Conservation (phyloP, 2,329 filamentous ascomycete genomes). For the Lecanoromycetidae sp. region DNA sequence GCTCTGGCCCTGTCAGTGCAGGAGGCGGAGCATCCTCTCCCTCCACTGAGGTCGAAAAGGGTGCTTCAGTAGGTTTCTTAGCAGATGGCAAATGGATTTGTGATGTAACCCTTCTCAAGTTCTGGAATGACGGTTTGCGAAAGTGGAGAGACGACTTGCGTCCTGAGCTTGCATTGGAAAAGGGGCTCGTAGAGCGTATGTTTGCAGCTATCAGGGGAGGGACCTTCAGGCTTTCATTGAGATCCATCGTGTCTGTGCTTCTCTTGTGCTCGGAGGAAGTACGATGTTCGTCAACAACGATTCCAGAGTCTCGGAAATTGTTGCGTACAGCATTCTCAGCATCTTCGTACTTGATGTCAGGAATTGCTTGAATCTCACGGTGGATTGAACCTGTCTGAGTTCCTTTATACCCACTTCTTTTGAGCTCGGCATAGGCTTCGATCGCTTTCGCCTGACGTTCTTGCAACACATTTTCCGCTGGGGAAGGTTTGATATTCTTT, state of each 20-base stretch:
- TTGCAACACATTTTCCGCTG: slow-evolving; percentile 29
- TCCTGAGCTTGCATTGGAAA: slow-evolving; percentile 7
- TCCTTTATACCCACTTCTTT: slow-evolving; percentile 38
- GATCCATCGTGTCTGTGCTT: background rate
- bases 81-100: slow-evolving; percentile 15
- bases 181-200: slow-evolving; percentile 10
- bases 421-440: slow-evolving; percentile 42
- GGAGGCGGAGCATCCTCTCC: background rate
- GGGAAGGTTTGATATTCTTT: slow-evolving; percentile 31
- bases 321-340: background rate
- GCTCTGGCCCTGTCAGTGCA: background rate
- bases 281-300: slow-evolving; percentile 13
- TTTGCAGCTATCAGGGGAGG: background rate
- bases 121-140: slow-evolving; percentile 12
- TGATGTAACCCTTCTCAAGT: slow-evolving; percentile 16
- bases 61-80: background rate
- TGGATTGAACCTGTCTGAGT: slow-evolving; percentile 19
- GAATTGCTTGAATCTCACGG: background rate
- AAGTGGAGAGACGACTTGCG: slow-evolving; percentile 14
- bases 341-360: background rate
- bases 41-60: background rate
- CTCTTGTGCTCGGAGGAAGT: slow-evolving; percentile 5
- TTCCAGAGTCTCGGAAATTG: slow-evolving; percentile 15
- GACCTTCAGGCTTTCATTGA: slow-evolving; percentile 7
- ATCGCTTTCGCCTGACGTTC: slow-evolving; percentile 36